These are phyloP conservation scores for Stellera chamaejasme DNA, from an alignment of 345 rosid genomes.

Conservation along the genomic window DNA sequence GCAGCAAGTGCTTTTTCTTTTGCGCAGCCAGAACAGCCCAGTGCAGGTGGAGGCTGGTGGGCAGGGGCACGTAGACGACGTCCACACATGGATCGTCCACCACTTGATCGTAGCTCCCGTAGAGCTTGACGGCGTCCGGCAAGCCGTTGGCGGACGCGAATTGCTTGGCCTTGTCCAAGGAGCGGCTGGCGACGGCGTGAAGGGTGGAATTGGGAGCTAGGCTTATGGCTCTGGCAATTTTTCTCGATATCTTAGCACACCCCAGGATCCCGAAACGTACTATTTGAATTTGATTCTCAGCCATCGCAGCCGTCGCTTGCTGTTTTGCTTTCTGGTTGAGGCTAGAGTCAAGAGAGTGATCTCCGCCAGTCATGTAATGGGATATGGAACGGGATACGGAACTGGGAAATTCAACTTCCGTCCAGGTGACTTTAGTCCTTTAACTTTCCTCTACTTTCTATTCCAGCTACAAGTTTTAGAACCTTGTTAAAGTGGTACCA, in stretches of 20 bases:
- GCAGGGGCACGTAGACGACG: slow-evolving; percentile 57
- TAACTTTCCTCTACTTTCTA: no score
- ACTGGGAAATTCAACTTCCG: no score
- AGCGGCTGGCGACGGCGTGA: slow-evolving; percentile 48
- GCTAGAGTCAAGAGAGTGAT: no score
- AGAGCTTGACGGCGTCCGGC: slow-evolving; percentile 23
- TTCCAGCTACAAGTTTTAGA: no score
- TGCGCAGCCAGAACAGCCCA: slow-evolving; percentile 57
- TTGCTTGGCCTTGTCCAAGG: slow-evolving; percentile 39
- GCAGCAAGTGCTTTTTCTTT: slow-evolving; percentile 49
- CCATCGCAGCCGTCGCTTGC: slow-evolving; percentile 15
- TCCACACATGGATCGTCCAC: slow-evolving; percentile 46
- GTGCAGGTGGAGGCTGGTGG: slow-evolving; percentile 34
- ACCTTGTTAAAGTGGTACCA: no score
- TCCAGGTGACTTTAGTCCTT: no score
- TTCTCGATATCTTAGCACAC: slow-evolving; percentile 43
- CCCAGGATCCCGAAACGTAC: slow-evolving; percentile 59
- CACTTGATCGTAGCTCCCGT: slow-evolving; percentile 52
- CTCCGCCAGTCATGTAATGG: no score
- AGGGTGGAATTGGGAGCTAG: slow-evolving; percentile 39
- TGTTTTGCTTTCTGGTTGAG: neutral
- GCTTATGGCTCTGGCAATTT: slow-evolving; percentile 47
- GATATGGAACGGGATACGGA: no score
- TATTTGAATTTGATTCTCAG: slow-evolving; percentile 6
- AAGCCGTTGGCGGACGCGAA: slow-evolving; percentile 42